Conservation (phyloP, 495 filamentous ascomycete genomes). For the Zalerion maritima region DNA sequence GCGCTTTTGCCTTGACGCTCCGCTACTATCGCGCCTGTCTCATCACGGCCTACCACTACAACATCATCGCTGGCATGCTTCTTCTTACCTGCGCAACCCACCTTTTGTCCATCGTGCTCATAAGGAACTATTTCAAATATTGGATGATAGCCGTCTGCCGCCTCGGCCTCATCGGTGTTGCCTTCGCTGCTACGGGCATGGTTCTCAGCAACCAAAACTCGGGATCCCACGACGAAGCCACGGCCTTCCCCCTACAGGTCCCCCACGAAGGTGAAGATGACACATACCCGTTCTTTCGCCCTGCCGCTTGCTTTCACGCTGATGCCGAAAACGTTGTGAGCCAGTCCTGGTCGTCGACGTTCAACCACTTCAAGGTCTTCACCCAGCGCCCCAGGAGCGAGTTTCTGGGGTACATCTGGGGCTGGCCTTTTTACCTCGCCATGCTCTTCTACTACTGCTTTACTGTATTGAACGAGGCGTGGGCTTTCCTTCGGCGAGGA, state of each 20-base stretch:
- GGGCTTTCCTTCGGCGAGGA: no score
- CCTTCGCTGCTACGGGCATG: constrained; percentile 17
- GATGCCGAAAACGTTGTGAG: no score
- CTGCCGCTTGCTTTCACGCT: constrained; percentile 21
- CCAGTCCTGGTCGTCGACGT: constrained; percentile 2
- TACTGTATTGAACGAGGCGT: no score
- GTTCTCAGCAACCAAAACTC: constrained; percentile 17
- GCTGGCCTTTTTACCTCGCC: constrained; percentile 15
- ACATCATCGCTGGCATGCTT: constrained; percentile 24
- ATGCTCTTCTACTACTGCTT: constrained; percentile 14
- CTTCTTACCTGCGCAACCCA: constrained; percentile 25
- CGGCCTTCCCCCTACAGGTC: constrained; percentile 13
- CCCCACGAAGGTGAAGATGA: constrained; percentile 9
- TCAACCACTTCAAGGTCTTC: constrained; percentile 8
- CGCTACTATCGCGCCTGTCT: constrained; percentile 19
- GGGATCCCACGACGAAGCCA: constrained; percentile 1
- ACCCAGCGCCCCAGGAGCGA: constrained; percentile 7
- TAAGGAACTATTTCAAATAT: constrained; percentile 18
- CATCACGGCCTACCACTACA: constrained; percentile 26
- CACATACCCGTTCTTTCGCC: constrained; percentile 14
- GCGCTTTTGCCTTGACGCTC: constrained; percentile 20
- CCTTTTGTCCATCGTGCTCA: constrained; percentile 19
- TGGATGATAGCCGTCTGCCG: constrained; percentile 13
- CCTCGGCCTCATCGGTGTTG: constrained; percentile 8
- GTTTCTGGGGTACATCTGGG: no score